A percentile compares a stretch with the other conserved stretches of the same genome.
Evolutionary conservation across 345 rosid genomes (phyloP).

Genomic region (Ricinus communis): DNA sequence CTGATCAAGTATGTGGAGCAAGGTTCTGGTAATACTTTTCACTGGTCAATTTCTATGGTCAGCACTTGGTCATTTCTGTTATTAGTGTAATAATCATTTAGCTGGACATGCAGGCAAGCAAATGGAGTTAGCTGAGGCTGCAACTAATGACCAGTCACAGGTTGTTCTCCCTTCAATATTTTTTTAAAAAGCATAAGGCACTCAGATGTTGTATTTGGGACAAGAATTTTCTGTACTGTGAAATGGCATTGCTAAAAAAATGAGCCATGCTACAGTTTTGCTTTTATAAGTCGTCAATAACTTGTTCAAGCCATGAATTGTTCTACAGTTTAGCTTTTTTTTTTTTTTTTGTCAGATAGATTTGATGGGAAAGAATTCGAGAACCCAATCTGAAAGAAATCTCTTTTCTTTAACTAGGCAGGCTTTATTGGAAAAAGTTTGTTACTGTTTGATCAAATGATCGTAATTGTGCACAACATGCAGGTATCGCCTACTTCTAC

Average conservation of each 20-base stretch:
- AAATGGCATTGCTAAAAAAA: neutral
- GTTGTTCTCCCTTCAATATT: slow-evolving; percentile 33
- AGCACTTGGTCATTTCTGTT: neutral
- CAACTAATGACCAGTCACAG: slow-evolving; percentile 57
- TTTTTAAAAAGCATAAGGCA: neutral
- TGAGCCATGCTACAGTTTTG: too few species aligned
- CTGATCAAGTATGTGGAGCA: slow-evolving; percentile 79
- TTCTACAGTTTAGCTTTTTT: neutral
- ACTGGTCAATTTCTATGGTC: slow-evolving; percentile 2
- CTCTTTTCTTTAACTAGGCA: neutral
- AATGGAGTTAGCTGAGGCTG: slow-evolving; percentile 51
- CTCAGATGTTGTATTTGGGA: neutral
- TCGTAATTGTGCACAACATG: slow-evolving; percentile 25
- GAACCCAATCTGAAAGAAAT: neutral
- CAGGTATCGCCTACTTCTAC: slow-evolving; percentile 57
- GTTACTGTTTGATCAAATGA: slow-evolving; percentile 4
- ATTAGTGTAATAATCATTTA: slow-evolving; percentile 14
- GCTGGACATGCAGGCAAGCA: slow-evolving; percentile 55
- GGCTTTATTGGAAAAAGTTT: neutral
- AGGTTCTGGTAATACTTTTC: slow-evolving; percentile 58
- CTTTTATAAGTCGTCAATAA: neutral
- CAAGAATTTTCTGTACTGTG: neutral
- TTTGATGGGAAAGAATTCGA: neutral
- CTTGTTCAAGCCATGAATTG: neutral
- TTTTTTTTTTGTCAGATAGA: neutral